Base-by-base conservation (phyloP, 192 early-diverging fungal species). In the Haplosporangium gracile region DNA sequence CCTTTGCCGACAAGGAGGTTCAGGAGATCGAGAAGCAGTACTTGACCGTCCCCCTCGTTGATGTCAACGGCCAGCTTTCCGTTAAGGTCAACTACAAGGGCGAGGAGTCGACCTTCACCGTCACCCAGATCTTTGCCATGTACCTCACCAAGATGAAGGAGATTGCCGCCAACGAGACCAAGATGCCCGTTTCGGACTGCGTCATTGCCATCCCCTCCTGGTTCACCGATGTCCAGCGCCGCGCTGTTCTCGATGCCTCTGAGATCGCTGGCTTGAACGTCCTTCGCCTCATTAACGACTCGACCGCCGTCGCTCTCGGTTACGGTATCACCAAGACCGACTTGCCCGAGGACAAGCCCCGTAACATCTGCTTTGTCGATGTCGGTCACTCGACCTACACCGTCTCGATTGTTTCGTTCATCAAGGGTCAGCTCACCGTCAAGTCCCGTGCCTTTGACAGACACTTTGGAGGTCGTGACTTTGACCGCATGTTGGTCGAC, bases 291-390 rank as follows among this genome's bases (percentile, higher is more conserved):
- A 90, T 99, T 80, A 98, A 99, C 92, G 98, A 99, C 83, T 94
- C 91, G 79, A 97, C 97, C 40, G 97, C 97, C 26, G 91, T 95
- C 69, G 97, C 98, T 40, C 94, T 99, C 77, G 98, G 96, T 70
- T 99, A 99, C 87, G 98, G 98, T 89, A 98, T 99, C 90, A 99
- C 98, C 87, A 98, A 98, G 92, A 92, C 92, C 47, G 98, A 99
- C 89, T 93, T 99, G 76, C 98, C 98, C 78, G 97, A 99, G 92
- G 97, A 97, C 74, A 94, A 95, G 88, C 94, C 97, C 78, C 94
- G 95, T 76, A 96, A 95, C 87, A 96, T 99, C 60, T 95, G 95
- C 72, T 96, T 99, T 89, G 96, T 97, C 57, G 97, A 99, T 91
- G 91, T 98, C 57, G 98, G 98, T 71, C 95, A 98, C 92, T 96